Evolutionary conservation across 192 early-diverging fungal genomes (phyloP).

Genomic region (Coemansia erecta): DNA sequence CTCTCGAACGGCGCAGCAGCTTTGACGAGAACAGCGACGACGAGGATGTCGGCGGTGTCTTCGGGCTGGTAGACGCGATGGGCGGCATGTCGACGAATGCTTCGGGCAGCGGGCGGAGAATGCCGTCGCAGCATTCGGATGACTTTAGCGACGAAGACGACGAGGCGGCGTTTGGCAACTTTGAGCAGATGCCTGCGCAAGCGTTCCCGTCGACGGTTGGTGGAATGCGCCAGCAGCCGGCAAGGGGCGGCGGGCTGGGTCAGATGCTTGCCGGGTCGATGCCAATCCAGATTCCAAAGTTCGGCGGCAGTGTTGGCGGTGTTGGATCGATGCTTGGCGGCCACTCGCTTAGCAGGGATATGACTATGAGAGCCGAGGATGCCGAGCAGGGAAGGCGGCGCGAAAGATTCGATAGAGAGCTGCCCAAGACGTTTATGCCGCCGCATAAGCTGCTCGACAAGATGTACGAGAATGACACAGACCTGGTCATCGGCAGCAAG

Average conservation of each 20-base stretch:
- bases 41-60: neutral
- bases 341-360: slow-evolving; percentile 28
- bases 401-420: slow-evolving; percentile 24
- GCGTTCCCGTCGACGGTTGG: neutral
- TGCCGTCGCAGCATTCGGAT: slow-evolving; percentile 17
- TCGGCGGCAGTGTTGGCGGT: slow-evolving; percentile 7
- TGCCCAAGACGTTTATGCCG: slow-evolving; percentile 50
- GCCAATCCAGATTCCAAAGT: slow-evolving; percentile 46
- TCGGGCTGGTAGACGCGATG: neutral
- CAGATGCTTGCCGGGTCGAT: slow-evolving; percentile 49
- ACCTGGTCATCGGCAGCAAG: slow-evolving; percentile 48
- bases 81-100: neutral
- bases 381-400: slow-evolving; percentile 24
- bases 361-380: slow-evolving; percentile 29
- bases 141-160: slow-evolving; percentile 26
- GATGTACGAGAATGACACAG: slow-evolving; percentile 29
- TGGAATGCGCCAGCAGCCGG: neutral
- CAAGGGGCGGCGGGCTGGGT: slow-evolving; percentile 21
- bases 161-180: slow-evolving; percentile 31
- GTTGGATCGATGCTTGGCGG: slow-evolving; percentile 14
- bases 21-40: slow-evolving; percentile 5
- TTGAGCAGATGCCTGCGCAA: slow-evolving; percentile 3
- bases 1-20: slow-evolving; percentile 4
- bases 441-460: slow-evolving; percentile 44
- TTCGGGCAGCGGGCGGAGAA: no score